Evolutionary conservation across 352 stramenopile species (phyloP), one percentile per base, ranked within the genome.

Genomic region (Phytopythium oedochilum): DNA sequence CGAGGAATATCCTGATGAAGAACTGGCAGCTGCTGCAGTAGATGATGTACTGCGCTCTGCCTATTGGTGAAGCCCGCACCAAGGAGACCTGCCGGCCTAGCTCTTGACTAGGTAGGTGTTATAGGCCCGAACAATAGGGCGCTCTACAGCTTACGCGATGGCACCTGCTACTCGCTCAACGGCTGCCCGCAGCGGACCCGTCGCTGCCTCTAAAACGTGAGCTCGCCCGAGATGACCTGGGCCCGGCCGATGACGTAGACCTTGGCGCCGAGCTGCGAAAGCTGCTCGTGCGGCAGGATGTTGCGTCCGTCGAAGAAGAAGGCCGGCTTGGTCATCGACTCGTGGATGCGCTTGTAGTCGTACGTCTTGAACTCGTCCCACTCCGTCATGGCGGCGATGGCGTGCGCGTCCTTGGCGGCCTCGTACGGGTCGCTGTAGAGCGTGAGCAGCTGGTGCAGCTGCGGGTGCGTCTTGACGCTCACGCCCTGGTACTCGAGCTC

Each of bases 281-380:
- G 86, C 57, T 81, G 81, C 14, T 90, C 76, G 73, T 98, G 94
- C 46, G 98, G 92, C 36, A 99, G 71, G 56, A 99, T 89, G 69
- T 99, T 98, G 48, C 98, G 89, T 31, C 97, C 97, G 78, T 99
- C 97, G 65, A 99, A 99, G 53, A 99, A 75, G 80, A 99, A 99
- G 23, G 97, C 97, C 11, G 97, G 97, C 78, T 99, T 99, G 48
- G 85, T 73, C 97, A 99, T 99, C 43, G 58, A 64, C 11, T 90
- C 73, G 67, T 98, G 99, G 64, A 99, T 97, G 25, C 75, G 78
- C 48, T 95, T 67, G 77, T 98, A 99, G 75, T 99, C 96, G 35
- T 98, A 87, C 12, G 80, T 86, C 81, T 98, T 98, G 82, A 99
- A 99, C 78, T 98, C 86, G 64, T 99, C 96, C 97, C 97, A 99